Evolutionary conservation across 495 filamentous ascomycete species (phyloP).

Genomic region (Tuber melanosporum): DNA sequence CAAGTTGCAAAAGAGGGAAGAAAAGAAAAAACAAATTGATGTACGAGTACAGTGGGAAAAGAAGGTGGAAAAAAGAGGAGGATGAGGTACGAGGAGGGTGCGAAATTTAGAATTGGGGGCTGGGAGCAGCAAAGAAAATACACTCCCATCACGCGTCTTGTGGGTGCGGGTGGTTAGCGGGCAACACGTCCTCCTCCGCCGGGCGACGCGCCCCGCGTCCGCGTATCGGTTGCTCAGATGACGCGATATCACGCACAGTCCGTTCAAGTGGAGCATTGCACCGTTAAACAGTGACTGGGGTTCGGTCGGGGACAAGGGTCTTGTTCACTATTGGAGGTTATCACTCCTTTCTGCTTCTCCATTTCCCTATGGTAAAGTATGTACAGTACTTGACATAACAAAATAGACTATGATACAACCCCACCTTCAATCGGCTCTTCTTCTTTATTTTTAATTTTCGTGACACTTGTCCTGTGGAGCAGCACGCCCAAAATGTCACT

Average conservation of each 20-base stretch:
- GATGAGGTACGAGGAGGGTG: constrained; percentile 22
- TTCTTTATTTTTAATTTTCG: background rate
- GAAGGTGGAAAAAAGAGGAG: constrained; percentile 20
- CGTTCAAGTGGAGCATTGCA: constrained; percentile 6
- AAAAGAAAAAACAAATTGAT: background rate
- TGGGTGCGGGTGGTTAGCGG: constrained; percentile 30
- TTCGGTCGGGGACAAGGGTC: background rate
- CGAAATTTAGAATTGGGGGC: constrained; percentile 14
- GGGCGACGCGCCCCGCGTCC: constrained; percentile 22
- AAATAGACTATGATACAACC: background rate
- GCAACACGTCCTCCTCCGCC: constrained; percentile 21
- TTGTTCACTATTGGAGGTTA: background rate
- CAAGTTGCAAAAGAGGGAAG: constrained; percentile 13
- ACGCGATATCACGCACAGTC: constrained; percentile 31
- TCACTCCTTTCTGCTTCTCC: background rate
- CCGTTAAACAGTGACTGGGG: constrained; percentile 8
- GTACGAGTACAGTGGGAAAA: background rate
- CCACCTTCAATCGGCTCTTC: background rate
- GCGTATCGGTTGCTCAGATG: constrained; percentile 21
- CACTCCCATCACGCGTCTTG: background rate
- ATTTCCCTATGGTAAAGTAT: background rate
- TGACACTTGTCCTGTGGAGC: background rate
- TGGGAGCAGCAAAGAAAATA: constrained; percentile 6
- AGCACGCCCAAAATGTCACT: background rate
- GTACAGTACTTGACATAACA: background rate